phyloP scores from a whole-genome alignment of 495 filamentous ascomycete species.

The Neurospora pannonica region DNA sequence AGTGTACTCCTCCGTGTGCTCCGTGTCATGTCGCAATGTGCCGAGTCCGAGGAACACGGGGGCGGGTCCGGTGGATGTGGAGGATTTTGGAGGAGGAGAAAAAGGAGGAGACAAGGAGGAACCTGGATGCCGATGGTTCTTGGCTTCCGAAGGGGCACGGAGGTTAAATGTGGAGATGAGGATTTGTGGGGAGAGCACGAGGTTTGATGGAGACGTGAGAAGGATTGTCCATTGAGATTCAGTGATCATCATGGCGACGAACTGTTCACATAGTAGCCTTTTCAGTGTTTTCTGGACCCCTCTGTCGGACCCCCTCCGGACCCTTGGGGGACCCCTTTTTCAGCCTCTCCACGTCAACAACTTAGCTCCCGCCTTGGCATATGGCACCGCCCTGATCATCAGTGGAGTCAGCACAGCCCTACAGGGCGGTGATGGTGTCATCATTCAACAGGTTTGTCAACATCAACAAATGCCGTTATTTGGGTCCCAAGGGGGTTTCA shows the following conservation, averaged over 20 bases:
- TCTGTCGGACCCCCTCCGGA: background rate
- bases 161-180: conserved; percentile 6
- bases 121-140: background rate
- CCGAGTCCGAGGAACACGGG: background rate
- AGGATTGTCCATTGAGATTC: background rate
- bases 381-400: background rate
- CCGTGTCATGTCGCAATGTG: background rate
- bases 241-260: background rate
- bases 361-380: background rate
- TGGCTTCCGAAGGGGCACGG: conserved; percentile 16
- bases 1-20: background rate
- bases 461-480: background rate
- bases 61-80: conserved; percentile 4
- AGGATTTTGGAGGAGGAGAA: background rate
- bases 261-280: background rate
- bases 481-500: background rate
- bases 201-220: background rate
- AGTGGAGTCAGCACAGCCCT: background rate
- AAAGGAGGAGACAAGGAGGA: background rate
- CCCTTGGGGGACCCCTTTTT: background rate
- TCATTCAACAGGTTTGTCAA: background rate
- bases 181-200: conserved; percentile 27
- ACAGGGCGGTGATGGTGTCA: background rate
- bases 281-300: background rate
- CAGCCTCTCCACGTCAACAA: background rate